Evolutionary conservation across 2,329 filamentous ascomycete species (phyloP), one percentile per base, ranked within the genome.

Genomic region (Pseudomassariella vexata): DNA sequence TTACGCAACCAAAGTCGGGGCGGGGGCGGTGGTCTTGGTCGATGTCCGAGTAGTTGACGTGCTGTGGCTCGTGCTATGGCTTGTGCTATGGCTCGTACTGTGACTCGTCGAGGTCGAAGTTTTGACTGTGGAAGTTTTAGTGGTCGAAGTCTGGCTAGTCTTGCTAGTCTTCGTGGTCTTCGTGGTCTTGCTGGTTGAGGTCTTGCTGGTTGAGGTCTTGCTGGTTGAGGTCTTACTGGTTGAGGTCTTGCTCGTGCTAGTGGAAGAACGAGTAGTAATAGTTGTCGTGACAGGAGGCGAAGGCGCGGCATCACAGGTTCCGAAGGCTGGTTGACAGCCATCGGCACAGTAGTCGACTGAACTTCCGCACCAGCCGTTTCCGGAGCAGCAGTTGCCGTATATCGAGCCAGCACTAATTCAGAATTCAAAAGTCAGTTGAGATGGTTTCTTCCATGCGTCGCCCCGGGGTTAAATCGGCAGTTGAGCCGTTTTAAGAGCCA

Each of bases 281-380:
- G 14, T 5, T 3, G 15, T 11, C 15, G 6, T 6, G 26, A n/a
- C 4, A 19, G 41, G 15, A 2, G 30, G 23, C 8, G 18, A 28
- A 5, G 25, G 25, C 12, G 25, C 11, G 6, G 12, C 48, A 51
- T 23, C 24, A 25, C 51, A 46, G 21, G 47, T 48, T 32, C 54
- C 55, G 30, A 52, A 58, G 2, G n/a, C 44, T 6, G 46, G 37
- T 41, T 65, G 61, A 38, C 63, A 66, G 9, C 56, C 59, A 1
- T 37, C 45, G 18, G 48, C 48, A 42, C 62, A 66, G 37, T 66
- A 58, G 21, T 55, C 58, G n/a, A 47, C 48, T 2, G 55, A 56
- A 14, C 46, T 47, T 24, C 65, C 62, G 41, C 63, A 66, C 44
- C 37, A 61, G 18, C 52, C 49, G 39, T 54, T 47, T 45, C 37